A percentile compares a stretch with the other conserved stretches of the same genome.
phyloP scores from a whole-genome alignment of 768 basidiomycete species.

The Suillus variegatus region DNA sequence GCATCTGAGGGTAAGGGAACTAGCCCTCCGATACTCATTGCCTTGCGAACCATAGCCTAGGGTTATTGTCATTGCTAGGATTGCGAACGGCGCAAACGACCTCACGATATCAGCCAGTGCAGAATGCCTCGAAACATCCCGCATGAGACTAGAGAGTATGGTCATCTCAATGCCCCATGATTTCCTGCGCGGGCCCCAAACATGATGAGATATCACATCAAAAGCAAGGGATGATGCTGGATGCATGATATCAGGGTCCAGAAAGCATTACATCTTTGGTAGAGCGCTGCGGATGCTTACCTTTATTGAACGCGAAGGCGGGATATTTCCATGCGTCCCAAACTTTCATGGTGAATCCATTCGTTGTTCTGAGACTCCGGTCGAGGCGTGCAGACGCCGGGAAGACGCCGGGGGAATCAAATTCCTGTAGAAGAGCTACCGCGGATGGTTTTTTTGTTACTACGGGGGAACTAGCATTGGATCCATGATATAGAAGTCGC shows the following conservation, averaged over 20 bases:
- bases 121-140: slow-evolving; percentile 80
- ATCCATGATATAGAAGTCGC: slow-evolving; percentile 18
- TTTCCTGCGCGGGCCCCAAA: slow-evolving; percentile 86
- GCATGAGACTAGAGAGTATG: slow-evolving; percentile 79
- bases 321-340: slow-evolving; percentile 78
- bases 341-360: slow-evolving; percentile 54
- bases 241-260: background rate
- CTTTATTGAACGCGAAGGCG: slow-evolving; percentile 65
- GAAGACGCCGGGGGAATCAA: slow-evolving; percentile 64
- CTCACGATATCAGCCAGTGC: slow-evolving; percentile 82
- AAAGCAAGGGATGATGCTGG: slow-evolving; percentile 44
- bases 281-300: slow-evolving; percentile 33
- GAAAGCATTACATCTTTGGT: background rate
- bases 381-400: slow-evolving; percentile 78
- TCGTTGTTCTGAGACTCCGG: slow-evolving; percentile 61
- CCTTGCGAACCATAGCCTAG: slow-evolving; percentile 50
- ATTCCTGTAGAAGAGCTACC: slow-evolving; percentile 43
- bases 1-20: slow-evolving; percentile 91
- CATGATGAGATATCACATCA: slow-evolving; percentile 75
- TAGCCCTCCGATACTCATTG: slow-evolving; percentile 80
- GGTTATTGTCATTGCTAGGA: slow-evolving; percentile 8
- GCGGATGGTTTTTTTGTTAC: slow-evolving; percentile 14
- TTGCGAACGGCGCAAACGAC: background rate
- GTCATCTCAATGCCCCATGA: slow-evolving; percentile 98
- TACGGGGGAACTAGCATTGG: slow-evolving; percentile 18